Evolutionary conservation across 441 rosid species (phyloP).

Genomic region (Euphorbia celastroides): DNA sequence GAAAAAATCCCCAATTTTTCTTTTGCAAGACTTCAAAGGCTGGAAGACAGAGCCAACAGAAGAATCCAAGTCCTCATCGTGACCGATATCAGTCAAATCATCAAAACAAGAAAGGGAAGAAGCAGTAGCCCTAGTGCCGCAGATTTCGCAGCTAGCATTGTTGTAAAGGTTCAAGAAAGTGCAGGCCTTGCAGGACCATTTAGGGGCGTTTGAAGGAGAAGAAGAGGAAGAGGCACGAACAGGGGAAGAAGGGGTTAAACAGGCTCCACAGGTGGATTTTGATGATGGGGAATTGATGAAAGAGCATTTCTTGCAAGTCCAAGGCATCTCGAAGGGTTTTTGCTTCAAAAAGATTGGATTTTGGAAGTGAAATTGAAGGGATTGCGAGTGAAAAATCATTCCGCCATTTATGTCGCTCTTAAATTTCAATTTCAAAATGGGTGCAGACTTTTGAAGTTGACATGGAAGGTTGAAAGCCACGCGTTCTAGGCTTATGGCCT

Average conservation of each 20-base stretch:
- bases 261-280: slow-evolving; percentile 58
- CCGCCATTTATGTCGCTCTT: neutral
- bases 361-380: neutral
- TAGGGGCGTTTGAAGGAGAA: slow-evolving; percentile 27
- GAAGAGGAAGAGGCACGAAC: slow-evolving; percentile 29
- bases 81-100: slow-evolving; percentile 41
- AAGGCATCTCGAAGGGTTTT: slow-evolving; percentile 24
- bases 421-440: neutral
- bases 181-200: slow-evolving; percentile 91
- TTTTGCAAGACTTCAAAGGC: slow-evolving; percentile 63
- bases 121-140: slow-evolving; percentile 47
- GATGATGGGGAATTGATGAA: slow-evolving; percentile 74
- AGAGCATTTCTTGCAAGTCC: slow-evolving; percentile 85
- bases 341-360: neutral
- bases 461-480: too few species aligned
- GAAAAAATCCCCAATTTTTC: slow-evolving; percentile 39
- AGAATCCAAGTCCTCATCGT: slow-evolving; percentile 39
- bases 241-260: slow-evolving; percentile 43
- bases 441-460: neutral
- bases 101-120: slow-evolving; percentile 45
- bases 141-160: slow-evolving; percentile 57
- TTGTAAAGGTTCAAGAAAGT: slow-evolving; percentile 76
- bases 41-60: slow-evolving; percentile 84
- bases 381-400: neutral
- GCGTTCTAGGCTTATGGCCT: too few species aligned